Conservation (phyloP, 1,139 yeast genomes). For the Saccharomyces pastorianus region DNA sequence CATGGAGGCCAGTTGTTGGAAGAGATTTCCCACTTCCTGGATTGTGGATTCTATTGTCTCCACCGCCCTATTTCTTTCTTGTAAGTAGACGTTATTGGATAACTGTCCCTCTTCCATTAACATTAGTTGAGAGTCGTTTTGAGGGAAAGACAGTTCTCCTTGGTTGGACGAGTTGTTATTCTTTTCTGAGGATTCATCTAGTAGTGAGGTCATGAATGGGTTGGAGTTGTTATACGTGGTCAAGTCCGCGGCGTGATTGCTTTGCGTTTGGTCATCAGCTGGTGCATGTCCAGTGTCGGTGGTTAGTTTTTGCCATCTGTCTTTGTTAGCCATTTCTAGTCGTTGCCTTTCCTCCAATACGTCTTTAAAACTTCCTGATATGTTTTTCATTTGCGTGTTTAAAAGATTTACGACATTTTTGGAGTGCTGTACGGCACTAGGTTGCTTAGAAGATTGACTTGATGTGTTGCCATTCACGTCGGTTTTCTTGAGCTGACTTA, state of each 20-base stretch:
- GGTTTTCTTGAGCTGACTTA: slow-evolving; percentile 38
- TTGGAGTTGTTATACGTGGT: slow-evolving; percentile 30
- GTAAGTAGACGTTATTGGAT: slow-evolving; percentile 52
- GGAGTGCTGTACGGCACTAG: slow-evolving; percentile 41
- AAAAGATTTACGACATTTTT: slow-evolving; percentile 80
- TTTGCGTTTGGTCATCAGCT: slow-evolving; percentile 2
- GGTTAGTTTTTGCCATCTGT: slow-evolving; percentile 77
- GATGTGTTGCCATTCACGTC: slow-evolving; percentile 47
- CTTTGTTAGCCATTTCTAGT: slow-evolving; percentile 71
- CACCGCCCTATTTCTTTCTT: slow-evolving; percentile 81
- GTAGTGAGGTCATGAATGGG: slow-evolving; percentile 30
- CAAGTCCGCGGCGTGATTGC: slow-evolving; percentile 5
- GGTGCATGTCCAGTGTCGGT: neutral
- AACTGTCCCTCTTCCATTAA: slow-evolving; percentile 59
- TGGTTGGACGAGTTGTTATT: slow-evolving; percentile 20
- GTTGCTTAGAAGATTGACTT: slow-evolving; percentile 31
- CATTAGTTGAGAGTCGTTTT: slow-evolving; percentile 68
- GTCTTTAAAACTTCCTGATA: slow-evolving; percentile 82
- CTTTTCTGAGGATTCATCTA: slow-evolving; percentile 33
- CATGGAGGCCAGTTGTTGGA: slow-evolving; percentile 94
- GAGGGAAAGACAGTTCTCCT: slow-evolving; percentile 52
- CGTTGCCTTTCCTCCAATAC: slow-evolving; percentile 83
- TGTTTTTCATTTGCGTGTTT: slow-evolving; percentile 83
- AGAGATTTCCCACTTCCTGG: slow-evolving; percentile 90
- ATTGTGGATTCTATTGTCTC: slow-evolving; percentile 94